A percentile compares a stretch with the other conserved stretches of the same genome.
phyloP scores from a whole-genome alignment of 768 basidiomycete species.

The Xerocomellus intermedius region DNA sequence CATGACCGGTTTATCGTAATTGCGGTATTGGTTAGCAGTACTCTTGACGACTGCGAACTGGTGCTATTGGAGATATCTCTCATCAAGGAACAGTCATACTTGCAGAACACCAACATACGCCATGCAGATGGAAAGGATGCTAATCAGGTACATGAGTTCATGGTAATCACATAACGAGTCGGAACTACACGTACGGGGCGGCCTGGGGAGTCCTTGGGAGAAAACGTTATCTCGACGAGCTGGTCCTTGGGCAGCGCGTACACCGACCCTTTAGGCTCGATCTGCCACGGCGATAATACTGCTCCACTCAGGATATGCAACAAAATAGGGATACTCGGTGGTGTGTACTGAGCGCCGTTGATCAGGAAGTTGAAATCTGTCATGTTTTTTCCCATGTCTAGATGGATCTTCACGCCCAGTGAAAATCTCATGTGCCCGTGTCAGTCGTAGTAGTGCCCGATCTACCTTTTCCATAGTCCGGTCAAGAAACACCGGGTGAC shows the following conservation, averaged over 20 bases:
- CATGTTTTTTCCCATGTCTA: too few species aligned
- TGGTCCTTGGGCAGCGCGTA: slow-evolving; percentile 15
- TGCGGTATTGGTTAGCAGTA: slow-evolving; percentile 35
- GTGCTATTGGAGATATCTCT: slow-evolving; percentile 28
- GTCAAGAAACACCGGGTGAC: too few species aligned
- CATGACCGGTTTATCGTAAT: slow-evolving; percentile 48
- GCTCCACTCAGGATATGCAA: slow-evolving; percentile 23
- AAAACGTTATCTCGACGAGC: slow-evolving; percentile 15
- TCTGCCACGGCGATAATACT: slow-evolving; percentile 3
- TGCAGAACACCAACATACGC: slow-evolving; percentile 6
- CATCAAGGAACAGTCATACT: neutral
- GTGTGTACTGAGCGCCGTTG: slow-evolving; percentile 6
- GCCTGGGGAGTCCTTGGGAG: slow-evolving; percentile 11
- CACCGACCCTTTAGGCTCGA: slow-evolving; percentile 13
- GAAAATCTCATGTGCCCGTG: too few species aligned
- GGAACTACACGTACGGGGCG: slow-evolving; percentile 29
- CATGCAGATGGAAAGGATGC: slow-evolving; percentile 25
- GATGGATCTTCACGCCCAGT: too few species aligned
- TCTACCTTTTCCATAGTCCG: too few species aligned
- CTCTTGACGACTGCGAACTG: slow-evolving; percentile 41
- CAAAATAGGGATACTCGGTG: slow-evolving; percentile 16
- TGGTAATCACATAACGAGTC: neutral
- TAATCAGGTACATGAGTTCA: neutral
- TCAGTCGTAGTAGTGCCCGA: too few species aligned
- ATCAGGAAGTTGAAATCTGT: too few species aligned